Evolutionary conservation across 176 grass and related monocot genomes (phyloP), one percentile per base, ranked within the genome.

Genomic region (sorghum (Sorghum bicolor)): DNA sequence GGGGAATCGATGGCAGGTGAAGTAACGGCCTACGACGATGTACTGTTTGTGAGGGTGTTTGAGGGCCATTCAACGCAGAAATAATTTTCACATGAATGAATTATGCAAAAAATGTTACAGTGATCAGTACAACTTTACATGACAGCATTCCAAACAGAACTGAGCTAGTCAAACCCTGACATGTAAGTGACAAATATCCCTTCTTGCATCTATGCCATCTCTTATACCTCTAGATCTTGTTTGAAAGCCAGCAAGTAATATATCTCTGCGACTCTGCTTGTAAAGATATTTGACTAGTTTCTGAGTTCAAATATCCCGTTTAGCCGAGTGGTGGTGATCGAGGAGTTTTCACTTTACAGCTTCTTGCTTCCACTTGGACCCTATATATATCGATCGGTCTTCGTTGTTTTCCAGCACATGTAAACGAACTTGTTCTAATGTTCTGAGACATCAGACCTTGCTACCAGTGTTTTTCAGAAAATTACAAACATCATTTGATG

Each of bases 351-450:
- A 28, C 0, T 7, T 61, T 37, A 24, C 22, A 28, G 0, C 6
- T 67, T 37, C 58, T 0, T 3, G 19, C 34, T 41, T 77, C 28
- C 44, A 67, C 28, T 88, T 20, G 34, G 19, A 79, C 53, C 31
- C n/a, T 41, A 41, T 11, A 12, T 78, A 16, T n/a, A n/a, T n/a
- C n/a, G n/a, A n/a, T 26, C 25, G 4, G 69, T 68, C 48, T 12
- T 16, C 28, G 31, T 37, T 10, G 34, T 38, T n/a, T 22, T 68
- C 8, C 13, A n/a, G 9, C 34, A 30, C 50, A 17, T 63, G 30
- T 76, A 76, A 64, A 85, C 76, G n/a, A 84, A 39, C 68, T 39
- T 9, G 70, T 80, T 38, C 60, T 26, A 30, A 79, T 9, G 70
- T 80, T 38, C 60, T 26, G 38, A 79, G 15, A 44, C 48, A 77